Evolutionary conservation across 495 filamentous ascomycete species (phyloP).

Genomic region (Penicillium ucsense): DNA sequence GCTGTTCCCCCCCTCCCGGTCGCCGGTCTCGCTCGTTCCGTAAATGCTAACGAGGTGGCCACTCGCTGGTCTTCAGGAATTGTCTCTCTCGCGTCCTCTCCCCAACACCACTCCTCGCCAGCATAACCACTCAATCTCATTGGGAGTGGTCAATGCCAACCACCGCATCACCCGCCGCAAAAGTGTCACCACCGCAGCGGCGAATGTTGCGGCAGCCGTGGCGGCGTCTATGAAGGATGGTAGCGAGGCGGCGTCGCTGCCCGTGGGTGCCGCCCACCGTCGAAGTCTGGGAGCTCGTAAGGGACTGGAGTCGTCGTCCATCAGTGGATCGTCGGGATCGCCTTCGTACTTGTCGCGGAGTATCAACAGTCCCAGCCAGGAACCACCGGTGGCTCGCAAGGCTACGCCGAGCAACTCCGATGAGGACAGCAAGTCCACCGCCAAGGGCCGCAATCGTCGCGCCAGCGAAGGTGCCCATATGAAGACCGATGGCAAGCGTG

Average conservation of each 20-base stretch:
- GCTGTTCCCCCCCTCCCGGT: background rate
- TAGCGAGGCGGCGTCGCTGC: constrained; percentile 32
- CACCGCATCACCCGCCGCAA: constrained; percentile 89
- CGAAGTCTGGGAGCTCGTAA: constrained; percentile 38
- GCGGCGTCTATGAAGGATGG: constrained; percentile 63
- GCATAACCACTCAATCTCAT: constrained; percentile 74
- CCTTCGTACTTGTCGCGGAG: constrained; percentile 36
- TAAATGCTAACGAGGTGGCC: constrained; percentile 13
- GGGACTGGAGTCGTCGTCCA: constrained; percentile 36
- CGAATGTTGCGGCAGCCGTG: constrained; percentile 66
- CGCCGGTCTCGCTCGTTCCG: background rate
- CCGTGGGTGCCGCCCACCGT: constrained; percentile 30
- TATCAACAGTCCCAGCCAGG: constrained; percentile 45
- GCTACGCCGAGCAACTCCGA: constrained; percentile 37
- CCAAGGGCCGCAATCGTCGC: constrained; percentile 64
- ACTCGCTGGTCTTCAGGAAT: constrained; percentile 21
- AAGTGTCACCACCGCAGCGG: constrained; percentile 71
- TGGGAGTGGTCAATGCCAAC: constrained; percentile 66
- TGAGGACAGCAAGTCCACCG: constrained; percentile 41
- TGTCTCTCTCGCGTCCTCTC: constrained; percentile 37
- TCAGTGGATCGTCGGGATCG: constrained; percentile 27
- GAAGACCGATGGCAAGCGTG: constrained; percentile 67
- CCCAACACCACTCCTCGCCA: constrained; percentile 50
- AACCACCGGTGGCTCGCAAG: constrained; percentile 42
- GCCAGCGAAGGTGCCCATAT: constrained; percentile 81